phyloP scores from a whole-genome alignment of 441 rosid species.

The Syzygium syzygioides region DNA sequence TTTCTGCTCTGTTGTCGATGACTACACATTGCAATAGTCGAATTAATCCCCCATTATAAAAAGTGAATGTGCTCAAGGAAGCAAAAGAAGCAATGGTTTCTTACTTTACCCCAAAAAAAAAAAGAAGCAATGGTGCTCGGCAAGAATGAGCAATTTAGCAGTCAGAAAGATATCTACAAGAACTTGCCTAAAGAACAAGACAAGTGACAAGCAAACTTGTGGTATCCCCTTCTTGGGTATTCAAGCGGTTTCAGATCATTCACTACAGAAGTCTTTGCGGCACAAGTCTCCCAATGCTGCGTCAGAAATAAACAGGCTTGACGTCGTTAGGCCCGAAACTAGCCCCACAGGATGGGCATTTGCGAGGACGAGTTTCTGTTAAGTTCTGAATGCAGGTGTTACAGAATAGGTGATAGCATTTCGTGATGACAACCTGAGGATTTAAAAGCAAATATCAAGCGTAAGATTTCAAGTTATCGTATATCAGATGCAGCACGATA shows the following conservation, averaged over 20 bases:
- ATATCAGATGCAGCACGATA: background rate
- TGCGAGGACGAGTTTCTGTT: constrained; percentile 72
- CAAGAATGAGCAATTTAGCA: background rate
- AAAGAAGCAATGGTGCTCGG: background rate
- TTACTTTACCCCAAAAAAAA: too few relatives aligned
- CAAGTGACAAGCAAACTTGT: background rate
- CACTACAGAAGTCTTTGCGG: background rate
- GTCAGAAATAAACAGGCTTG: constrained; percentile 80
- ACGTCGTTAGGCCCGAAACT: constrained; percentile 89
- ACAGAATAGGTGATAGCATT: constrained; percentile 95
- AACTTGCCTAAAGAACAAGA: background rate
- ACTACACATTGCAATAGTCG: background rate
- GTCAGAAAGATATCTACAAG: background rate
- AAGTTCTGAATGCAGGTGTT: constrained; percentile 75
- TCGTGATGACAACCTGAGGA: constrained; percentile 88
- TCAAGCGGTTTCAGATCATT: background rate
- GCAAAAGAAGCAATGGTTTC: background rate
- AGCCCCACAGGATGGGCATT: constrained; percentile 79
- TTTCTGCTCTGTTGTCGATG: background rate
- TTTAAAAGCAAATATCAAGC: background rate
- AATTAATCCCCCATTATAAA: background rate
- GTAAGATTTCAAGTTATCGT: background rate
- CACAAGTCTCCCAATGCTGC: background rate
- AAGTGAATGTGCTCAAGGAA: background rate
- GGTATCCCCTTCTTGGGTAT: background rate